Base-by-base conservation (phyloP, 768 basidiomycete species). In the Suillus tomentosus region DNA sequence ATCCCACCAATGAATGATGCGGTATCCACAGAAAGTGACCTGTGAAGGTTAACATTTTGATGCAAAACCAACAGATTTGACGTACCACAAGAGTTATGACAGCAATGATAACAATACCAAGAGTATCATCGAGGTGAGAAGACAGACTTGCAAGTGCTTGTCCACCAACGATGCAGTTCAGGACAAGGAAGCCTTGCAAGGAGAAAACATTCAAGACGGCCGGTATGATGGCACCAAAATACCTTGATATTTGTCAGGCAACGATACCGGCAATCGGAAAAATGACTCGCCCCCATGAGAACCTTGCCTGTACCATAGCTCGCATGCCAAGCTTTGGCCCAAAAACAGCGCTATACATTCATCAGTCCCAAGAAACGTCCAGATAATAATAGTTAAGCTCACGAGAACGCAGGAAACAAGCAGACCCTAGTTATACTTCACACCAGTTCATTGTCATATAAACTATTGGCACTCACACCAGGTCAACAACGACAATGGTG, bases 1-100 rank as follows among this genome's bases (percentile, higher is more conserved):
- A 40, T 68, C 76, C 39, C 64, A 84, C 86, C 82, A 80, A 64
- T 85, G 78, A 79, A 94, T 66, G 77, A 91, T 70, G 79, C 77
- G 80, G 72, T 85, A 84, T 6, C 88, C 89, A 67, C 82, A 87
- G 71, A 91, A 89, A 2, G 88, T 81, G 61, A 89, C 82, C 83
- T 84, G 43, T 6, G 3, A 61, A 61, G 15, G 19, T n/a, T 34
- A 8, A 15, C 7, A 36, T n/a, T 58, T n/a, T 15, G 24, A 56
- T 36, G 2, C 13, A 8, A 9, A 1, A 40, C 61, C 9, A 31
- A 58, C 1, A 34, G 27, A 60, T 17, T 5, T 1, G 34, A 75
- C 74, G 36, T 37, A 78, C 76, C 55, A 40, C 70, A 34, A 77
- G 70, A 7, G 75, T 73, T 61, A 77, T 71, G 42, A 77, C n/a